Evolutionary conservation across 305 asterid species (phyloP).

Genomic region (Solanum hybrid): DNA sequence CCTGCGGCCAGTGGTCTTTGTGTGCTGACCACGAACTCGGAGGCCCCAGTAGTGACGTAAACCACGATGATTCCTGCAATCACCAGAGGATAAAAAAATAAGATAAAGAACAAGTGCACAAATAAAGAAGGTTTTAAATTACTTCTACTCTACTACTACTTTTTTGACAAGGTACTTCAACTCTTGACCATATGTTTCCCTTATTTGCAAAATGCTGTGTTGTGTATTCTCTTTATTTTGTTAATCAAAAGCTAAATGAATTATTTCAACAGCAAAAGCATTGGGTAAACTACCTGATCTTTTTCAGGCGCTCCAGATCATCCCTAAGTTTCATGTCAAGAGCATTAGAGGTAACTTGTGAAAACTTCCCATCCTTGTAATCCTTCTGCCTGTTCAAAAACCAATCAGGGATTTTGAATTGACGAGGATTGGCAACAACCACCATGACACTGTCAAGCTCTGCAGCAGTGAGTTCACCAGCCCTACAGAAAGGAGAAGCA

Average conservation of each 20-base stretch:
- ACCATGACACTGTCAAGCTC: conserved; percentile 25
- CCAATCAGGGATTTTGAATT: conserved; percentile 26
- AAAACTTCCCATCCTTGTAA: conserved; percentile 24
- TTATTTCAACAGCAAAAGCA: background rate
- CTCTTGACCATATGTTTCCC: background rate
- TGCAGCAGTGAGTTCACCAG: conserved; percentile 24
- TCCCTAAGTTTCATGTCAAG: conserved; percentile 26
- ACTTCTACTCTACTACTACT: background rate
- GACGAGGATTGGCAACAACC: conserved; percentile 25
- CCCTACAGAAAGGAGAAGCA: conserved; percentile 6
- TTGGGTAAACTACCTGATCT: conserved; percentile 14
- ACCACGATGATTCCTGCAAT: conserved; percentile 30
- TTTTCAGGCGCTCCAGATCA: conserved; percentile 25
- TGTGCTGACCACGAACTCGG: conserved; percentile 34
- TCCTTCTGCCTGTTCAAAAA: conserved; percentile 25
- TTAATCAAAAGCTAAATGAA: background rate
- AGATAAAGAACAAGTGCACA: background rate
- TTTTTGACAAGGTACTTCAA: background rate
- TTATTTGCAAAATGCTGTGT: background rate
- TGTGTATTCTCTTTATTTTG: background rate
- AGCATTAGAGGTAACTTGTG: conserved; percentile 25
- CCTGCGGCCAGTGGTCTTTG: conserved; percentile 33
- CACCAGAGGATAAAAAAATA: background rate
- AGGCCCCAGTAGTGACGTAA: conserved; percentile 37
- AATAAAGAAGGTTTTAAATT: background rate